A percentile compares a stretch with the other conserved stretches of the same genome.
phyloP scores from a whole-genome alignment of 2,329 filamentous ascomycete species.

The Neoascochyta sp. region DNA sequence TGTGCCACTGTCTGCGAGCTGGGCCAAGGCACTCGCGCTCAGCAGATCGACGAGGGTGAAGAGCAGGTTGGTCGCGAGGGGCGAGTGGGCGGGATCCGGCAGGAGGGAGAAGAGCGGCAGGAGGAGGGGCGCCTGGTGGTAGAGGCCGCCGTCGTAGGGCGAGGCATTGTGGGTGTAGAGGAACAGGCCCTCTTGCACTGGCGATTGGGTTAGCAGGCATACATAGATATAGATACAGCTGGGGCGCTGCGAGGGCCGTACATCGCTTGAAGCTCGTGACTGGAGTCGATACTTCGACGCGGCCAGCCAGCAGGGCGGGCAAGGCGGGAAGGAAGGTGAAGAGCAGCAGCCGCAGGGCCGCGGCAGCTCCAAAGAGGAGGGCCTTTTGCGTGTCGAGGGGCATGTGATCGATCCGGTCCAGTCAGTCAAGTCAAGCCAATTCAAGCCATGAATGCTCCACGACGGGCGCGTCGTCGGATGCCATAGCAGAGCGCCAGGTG shows the following conservation, averaged over 20 bases:
- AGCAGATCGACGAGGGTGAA: conserved; percentile 79
- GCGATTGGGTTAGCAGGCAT: conserved; percentile 12
- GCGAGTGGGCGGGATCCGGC: conserved; percentile 63
- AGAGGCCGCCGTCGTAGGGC: conserved; percentile 90
- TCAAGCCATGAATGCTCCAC: conserved; percentile 11
- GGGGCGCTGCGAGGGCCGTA: no score
- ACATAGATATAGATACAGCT: no score
- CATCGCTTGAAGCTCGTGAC: conserved; percentile 97
- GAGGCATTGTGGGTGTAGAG: conserved; percentile 95
- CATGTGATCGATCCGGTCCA: conserved; percentile 42
- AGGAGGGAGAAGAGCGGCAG: conserved; percentile 88
- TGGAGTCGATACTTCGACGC: conserved; percentile 94
- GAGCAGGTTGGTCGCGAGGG: conserved; percentile 72
- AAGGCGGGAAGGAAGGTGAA: conserved; percentile 78
- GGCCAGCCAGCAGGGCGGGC: conserved; percentile 78
- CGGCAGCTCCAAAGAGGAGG: conserved; percentile 70
- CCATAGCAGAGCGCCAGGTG: conserved; percentile 4
- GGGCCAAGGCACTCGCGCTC: conserved; percentile 72
- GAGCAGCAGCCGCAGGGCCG: conserved; percentile 73
- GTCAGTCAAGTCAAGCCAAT: no score
- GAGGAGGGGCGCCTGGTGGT: conserved; percentile 73
- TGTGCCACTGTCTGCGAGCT: conserved; percentile 78
- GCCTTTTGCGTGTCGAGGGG: conserved; percentile 57
- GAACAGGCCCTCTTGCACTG: conserved; percentile 94
- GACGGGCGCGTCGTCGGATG: conserved; percentile 1